Base-by-base conservation (phyloP, 2,329 filamentous ascomycete species). In the Apiospora phragmitis region DNA sequence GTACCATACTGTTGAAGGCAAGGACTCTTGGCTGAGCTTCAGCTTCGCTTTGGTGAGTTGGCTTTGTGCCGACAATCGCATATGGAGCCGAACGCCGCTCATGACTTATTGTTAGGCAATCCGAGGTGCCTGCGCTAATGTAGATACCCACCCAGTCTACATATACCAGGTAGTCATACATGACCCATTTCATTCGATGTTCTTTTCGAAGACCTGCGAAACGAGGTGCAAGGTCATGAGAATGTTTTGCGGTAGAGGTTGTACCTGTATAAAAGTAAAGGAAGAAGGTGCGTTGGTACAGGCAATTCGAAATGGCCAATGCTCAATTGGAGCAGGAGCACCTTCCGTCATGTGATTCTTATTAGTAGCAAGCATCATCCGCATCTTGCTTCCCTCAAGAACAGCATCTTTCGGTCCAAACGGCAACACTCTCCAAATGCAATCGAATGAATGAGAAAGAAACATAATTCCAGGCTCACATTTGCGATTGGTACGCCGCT, bases 341-440 rank as follows among this genome's bases (percentile, higher is more conserved):
- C 43, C 43, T 68, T 45, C 67, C 43, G 67, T 62, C 55, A 62
- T 62, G 55, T 62, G 55, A 62, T 62, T 38, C 32, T 35, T 62
- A 38, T 62, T n/a, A 38, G 32, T 18, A 59, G 18, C 14, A n/a
- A n/a, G n/a, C 51, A n/a, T 4, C 32, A n/a, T 62, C 3, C 38
- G 14, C 55, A 38, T 38, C 55, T 62, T 62, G 55, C n/a, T 38
- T n/a, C 9, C 18, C 9, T n/a, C 67, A 18, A 42, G 21, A 29
- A 24, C 38, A 24, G 21, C 38, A 38, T 35, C 70, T 35, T 49
- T 16, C 32, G 8, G 21, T 35, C 29, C 32, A 49, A 12, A 38
- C 32, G 9, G 51, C 51, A 38, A 38, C 32, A 62, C 12, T 5
- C 32, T 14, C 32, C 18, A 11, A 55, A 29, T 24, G 14, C n/a